Percentiles rank a stretch among this genome's conserved stretches.
phyloP scores from a whole-genome alignment of 495 filamentous ascomycete genomes.

The Aspergillus ellipticus region DNA sequence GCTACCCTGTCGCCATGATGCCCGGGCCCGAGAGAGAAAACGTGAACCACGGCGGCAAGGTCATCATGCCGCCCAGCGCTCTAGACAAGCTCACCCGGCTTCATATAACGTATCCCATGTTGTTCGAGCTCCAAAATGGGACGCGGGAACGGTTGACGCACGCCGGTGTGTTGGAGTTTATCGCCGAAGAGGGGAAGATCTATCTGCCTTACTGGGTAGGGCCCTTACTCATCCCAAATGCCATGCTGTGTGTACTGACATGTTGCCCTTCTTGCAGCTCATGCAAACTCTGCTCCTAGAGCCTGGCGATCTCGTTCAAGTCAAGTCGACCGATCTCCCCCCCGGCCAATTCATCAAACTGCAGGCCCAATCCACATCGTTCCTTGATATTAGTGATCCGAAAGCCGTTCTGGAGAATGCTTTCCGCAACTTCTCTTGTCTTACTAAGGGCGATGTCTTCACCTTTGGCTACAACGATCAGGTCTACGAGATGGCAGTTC shows the following conservation, averaged over 20 bases:
- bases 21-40: conserved; percentile 87
- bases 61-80: conserved; percentile 90
- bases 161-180: conserved; percentile 93
- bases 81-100: conserved; percentile 91
- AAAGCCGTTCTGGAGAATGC: conserved; percentile 97
- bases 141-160: conserved; percentile 74
- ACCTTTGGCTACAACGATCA: conserved; percentile 94
- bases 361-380: conserved; percentile 84
- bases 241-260: conserved; percentile 1
- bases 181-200: conserved; percentile 93
- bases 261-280: conserved; percentile 51
- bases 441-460: conserved; percentile 90
- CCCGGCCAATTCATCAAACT: conserved; percentile 90
- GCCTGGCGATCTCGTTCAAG: conserved; percentile 87
- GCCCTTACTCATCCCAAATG: conserved; percentile 15
- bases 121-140: conserved; percentile 92
- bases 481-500: conserved; percentile 83
- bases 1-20: conserved; percentile 91
- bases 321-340: conserved; percentile 89
- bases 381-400: conserved; percentile 94
- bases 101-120: conserved; percentile 97
- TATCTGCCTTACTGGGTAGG: conserved; percentile 92
- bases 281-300: conserved; percentile 90
- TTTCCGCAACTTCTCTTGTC: conserved; percentile 88
- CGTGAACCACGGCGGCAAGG: conserved; percentile 95